Base-by-base conservation (phyloP, 768 basidiomycete species). In the Trametes meyenii region DNA sequence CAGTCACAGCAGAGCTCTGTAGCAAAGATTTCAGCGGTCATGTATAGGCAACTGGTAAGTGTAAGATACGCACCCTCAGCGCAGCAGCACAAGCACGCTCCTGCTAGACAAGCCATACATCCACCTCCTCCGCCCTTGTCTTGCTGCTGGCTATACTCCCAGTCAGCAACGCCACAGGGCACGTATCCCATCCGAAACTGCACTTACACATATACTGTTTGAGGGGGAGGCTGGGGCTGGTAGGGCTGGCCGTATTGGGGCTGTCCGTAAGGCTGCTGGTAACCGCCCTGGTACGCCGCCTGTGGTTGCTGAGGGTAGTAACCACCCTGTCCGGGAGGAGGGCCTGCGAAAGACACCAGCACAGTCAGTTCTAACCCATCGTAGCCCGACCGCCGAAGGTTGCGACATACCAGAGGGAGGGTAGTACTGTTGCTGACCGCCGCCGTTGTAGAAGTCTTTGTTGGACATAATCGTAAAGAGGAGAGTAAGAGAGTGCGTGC, bases 201-300 rank as follows among this genome's bases (percentile, higher is more conserved):
- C 24, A 81, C 89, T 66, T 70, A 92, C 90, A 92, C 88, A 70
- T 90, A 89, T 54, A 93, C 86, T 0, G 88, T 86, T 72, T 93
- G 90, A 17, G 92, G 91, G 65, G 85, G 86, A 17, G 85, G 87
- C 64, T 88, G 84, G 16, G 84, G 83, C 55, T 83, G 80, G 65
- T 82, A 83, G 7, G 71, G 72, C 24, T 71, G 75, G 16, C 65
- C 63, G 42, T 65, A 65, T 33, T 60, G 62, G 24, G 78, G 79
- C 29, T 79, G 78, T 1, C 66, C 66, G 50, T 70, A 67, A 26
- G 69, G 79, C 67, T 79, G 79, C 38, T 80, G 77, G 43, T 63
- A 63, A 3, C 64, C 65, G 39, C 67, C 70, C 55, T 86, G 83
- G 71, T 92, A 89, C 0, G 87, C 77, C 67, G 88, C 85, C 63